Evolutionary conservation across 1,284 basidiomycete genomes (phyloP).

Genomic region (Ceratobasidium theobromae): DNA sequence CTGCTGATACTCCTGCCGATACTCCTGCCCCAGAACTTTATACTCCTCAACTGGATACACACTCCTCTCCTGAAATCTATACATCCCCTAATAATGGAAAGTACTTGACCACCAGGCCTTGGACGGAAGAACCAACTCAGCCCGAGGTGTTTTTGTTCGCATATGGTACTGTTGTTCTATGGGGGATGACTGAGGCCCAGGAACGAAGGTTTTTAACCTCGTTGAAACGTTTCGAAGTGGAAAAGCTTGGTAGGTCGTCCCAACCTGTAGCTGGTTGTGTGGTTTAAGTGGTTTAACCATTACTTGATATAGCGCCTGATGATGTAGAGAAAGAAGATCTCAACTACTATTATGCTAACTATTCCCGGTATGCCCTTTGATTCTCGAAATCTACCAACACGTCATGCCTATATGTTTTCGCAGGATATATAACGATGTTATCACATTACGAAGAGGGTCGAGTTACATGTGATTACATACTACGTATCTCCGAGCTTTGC

Average conservation of each 20-base stretch:
- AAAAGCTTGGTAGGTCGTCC: conserved; percentile 65
- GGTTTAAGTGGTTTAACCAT: background rate
- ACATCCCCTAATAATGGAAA: conserved; percentile 38
- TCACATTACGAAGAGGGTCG: conserved; percentile 90
- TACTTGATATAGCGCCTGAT: conserved; percentile 58
- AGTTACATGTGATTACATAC: conserved; percentile 95
- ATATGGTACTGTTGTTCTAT: conserved; percentile 89
- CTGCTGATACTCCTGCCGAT: background rate
- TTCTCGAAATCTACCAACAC: conserved; percentile 35
- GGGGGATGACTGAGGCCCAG: conserved; percentile 94
- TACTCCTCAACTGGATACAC: conserved; percentile 19
- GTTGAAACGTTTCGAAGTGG: conserved; percentile 89
- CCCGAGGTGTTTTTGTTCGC: conserved; percentile 93
- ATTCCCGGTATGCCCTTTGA: conserved; percentile 70
- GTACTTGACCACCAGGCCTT: conserved; percentile 41
- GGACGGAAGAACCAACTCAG: conserved; percentile 51
- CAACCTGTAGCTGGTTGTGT: background rate
- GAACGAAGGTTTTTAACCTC: conserved; percentile 87
- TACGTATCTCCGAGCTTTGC: too few species aligned
- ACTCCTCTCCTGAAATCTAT: conserved; percentile 28
- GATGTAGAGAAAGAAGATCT: conserved; percentile 94
- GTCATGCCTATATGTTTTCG: background rate
- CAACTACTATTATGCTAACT: conserved; percentile 96
- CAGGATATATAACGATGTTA: conserved; percentile 98
- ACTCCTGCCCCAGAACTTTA: conserved; percentile 9